phyloP scores from a whole-genome alignment of 2,329 filamentous ascomycete genomes.

The Xylariaceae sp. region DNA sequence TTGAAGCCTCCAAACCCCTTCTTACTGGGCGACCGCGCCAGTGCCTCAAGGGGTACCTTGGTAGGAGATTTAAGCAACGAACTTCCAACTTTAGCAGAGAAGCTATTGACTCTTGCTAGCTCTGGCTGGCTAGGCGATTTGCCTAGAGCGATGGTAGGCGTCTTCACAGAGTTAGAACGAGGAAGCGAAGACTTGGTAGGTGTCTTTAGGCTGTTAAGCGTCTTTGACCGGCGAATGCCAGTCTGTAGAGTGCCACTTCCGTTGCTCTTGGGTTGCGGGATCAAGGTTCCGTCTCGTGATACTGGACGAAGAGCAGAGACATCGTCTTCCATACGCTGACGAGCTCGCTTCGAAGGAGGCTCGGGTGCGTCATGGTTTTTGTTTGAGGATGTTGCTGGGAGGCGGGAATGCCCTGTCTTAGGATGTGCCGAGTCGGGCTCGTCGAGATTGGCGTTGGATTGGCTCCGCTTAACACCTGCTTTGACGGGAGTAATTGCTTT shows the following conservation, averaged over 20 bases:
- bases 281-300: slow-evolving; percentile 44
- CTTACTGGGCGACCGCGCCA: slow-evolving; percentile 34
- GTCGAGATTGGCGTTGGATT: slow-evolving; percentile 61
- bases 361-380: slow-evolving; percentile 31
- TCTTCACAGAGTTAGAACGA: slow-evolving; percentile 53
- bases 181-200: slow-evolving; percentile 74
- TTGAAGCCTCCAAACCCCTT: slow-evolving; percentile 36
- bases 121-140: slow-evolving; percentile 52
- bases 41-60: slow-evolving; percentile 37
- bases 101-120: slow-evolving; percentile 38
- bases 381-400: slow-evolving; percentile 23
- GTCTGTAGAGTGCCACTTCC: slow-evolving; percentile 35
- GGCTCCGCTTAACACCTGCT: slow-evolving; percentile 34
- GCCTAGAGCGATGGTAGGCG: slow-evolving; percentile 50
- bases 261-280: slow-evolving; percentile 47
- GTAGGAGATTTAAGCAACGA: slow-evolving; percentile 37
- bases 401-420: slow-evolving; percentile 30
- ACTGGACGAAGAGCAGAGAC: slow-evolving; percentile 60
- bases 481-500: slow-evolving; percentile 51
- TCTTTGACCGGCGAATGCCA: slow-evolving; percentile 42
- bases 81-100: slow-evolving; percentile 45
- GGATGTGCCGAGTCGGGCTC: slow-evolving; percentile 47
- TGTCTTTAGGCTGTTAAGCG: slow-evolving; percentile 61
- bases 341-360: slow-evolving; percentile 64
- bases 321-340: slow-evolving; percentile 64